phyloP scores from a whole-genome alignment of 768 basidiomycete genomes.

The Cystofilobasidium capitatum region DNA sequence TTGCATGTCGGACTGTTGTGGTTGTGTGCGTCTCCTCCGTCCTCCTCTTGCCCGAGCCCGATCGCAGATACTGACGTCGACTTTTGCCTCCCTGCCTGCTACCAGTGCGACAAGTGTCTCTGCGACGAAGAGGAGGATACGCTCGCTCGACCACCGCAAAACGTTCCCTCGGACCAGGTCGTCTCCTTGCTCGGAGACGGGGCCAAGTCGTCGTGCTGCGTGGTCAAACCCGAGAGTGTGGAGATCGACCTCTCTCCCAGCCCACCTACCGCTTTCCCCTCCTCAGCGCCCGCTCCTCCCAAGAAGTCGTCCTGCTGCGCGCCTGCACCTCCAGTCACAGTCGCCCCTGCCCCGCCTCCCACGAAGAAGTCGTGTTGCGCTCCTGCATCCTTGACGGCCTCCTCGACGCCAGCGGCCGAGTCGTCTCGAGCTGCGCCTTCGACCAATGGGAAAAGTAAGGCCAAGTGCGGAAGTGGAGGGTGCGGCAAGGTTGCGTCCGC shows the following conservation, averaged over 20 bases:
- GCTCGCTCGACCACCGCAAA: background rate
- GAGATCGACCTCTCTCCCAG: background rate
- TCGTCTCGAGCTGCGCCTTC: no score
- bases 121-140: background rate
- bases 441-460: background rate
- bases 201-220: constrained; percentile 9
- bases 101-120: constrained; percentile 13
- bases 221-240: background rate
- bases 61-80: no score
- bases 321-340: background rate
- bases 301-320: background rate
- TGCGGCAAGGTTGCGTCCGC: background rate
- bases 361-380: background rate
- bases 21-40: constrained; percentile 27
- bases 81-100: no score
- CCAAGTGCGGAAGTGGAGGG: background rate
- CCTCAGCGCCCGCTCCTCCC: background rate
- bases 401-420: no score
- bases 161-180: background rate
- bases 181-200: background rate
- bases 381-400: background rate
- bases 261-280: background rate
- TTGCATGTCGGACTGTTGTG: constrained; percentile 39
- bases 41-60: background rate
- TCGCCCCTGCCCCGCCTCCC: background rate